Evolutionary conservation across 1,284 basidiomycete species (phyloP), one percentile per base, ranked within the genome.

Genomic region (Phenoliferia sp.): DNA sequence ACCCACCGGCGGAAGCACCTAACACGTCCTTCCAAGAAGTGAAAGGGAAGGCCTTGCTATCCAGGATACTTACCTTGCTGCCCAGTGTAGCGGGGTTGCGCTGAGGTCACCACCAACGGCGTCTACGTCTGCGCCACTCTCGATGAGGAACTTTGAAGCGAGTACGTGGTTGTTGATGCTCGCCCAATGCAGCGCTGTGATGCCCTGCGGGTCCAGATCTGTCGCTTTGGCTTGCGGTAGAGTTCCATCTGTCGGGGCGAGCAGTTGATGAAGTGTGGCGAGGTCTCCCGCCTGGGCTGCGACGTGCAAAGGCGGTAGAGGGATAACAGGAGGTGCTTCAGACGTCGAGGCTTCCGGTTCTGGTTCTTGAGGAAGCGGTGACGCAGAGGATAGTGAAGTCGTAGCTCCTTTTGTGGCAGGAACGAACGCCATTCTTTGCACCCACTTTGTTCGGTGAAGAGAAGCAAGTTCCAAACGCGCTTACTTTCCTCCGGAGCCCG

Each of bases 31-130:
- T n/a, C n/a, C n/a, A 19, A 7, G 48, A 22, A 22, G 48, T 19
- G 9, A 52, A 52, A 5, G 39, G 17, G 48, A 6, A 26, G 48
- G 28, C 7, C 22, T 52, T n/a, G n/a, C n/a, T n/a, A n/a, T n/a
- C n/a, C n/a, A 52, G 17, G 28, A 26, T 1, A 74, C 80, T 64
- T 62, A 82, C 77, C 84, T 85, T 1, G 95, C 93, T 0, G 95
- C 94, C 96, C 96, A 99, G 79, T 98, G 95, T 81, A 99, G 84
- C 0, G 96, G 94, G 1, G 94, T 96, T 1, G 94, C 95, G n/a
- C 89, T 84, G 35, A 99, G 85, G 77, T 98, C 95, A 6, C 96
- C 96, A 26, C 96, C 96, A 12, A 91, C 82, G 6, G 92, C 90
- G 75, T 99, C 94, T 19, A 98, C 88, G 62, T 96, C 90, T 0